Evolutionary conservation across 306 rosid species (phyloP).

Genomic region (Cucumis melo): DNA sequence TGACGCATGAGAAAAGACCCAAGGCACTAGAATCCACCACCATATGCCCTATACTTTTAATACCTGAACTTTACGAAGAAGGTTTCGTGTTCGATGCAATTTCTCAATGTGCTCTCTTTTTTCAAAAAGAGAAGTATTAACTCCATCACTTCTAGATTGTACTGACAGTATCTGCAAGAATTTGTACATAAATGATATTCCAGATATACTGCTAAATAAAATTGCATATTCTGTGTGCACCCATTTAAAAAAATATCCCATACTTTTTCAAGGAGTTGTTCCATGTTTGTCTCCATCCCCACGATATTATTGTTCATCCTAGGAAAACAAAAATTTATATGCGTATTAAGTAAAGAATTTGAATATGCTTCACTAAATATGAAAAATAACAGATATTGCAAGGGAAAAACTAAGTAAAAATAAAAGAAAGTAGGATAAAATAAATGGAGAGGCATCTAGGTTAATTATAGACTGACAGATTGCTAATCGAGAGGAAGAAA

Average conservation of each 20-base stretch:
- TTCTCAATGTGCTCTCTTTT: constrained; percentile 88
- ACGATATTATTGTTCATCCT: constrained; percentile 93
- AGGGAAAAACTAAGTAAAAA: not conserved
- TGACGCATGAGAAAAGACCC: not conserved
- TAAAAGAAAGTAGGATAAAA: not conserved
- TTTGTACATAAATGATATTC: not conserved
- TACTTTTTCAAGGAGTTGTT: constrained; percentile 83
- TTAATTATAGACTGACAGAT: not conserved
- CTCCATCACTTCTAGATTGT: constrained; percentile 83
- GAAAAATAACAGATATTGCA: not conserved
- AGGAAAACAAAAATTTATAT: constrained; percentile 1
- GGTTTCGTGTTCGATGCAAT: constrained; percentile 69
- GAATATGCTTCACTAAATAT: not conserved
- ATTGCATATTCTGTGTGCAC: not conserved
- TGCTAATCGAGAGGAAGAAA: not conserved
- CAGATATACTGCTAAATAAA: constrained; percentile 8
- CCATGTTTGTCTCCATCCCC: constrained; percentile 92
- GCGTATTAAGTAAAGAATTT: not conserved
- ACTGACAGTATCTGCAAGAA: constrained; percentile 73
- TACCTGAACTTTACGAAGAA: constrained; percentile 94
- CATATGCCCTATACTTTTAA: not conserved
- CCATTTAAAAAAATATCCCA: not conserved
- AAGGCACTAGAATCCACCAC: not conserved
- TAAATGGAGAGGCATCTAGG: not conserved
- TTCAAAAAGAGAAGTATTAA: constrained; percentile 67